phyloP scores from a whole-genome alignment of 805 yeast species.

The Suhomyces emberorum region DNA sequence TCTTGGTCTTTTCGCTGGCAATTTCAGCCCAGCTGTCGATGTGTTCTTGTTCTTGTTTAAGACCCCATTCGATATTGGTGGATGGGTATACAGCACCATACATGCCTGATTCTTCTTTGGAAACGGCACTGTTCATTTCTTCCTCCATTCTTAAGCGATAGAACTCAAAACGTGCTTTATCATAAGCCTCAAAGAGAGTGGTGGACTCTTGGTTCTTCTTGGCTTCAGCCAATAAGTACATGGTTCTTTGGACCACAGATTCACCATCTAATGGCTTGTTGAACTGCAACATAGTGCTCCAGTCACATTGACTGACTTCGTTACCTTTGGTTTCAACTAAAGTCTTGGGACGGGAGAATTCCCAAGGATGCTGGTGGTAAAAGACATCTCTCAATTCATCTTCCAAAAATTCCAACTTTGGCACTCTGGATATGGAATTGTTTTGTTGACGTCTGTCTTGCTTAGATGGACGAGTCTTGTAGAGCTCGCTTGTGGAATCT shows the following conservation, averaged over 20 bases:
- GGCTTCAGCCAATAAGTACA: conserved; percentile 31
- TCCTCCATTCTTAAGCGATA: conserved; percentile 81
- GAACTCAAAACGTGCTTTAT: conserved; percentile 82
- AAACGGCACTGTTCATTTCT: conserved; percentile 69
- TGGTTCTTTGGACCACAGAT: conserved; percentile 44
- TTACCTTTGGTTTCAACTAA: conserved; percentile 72
- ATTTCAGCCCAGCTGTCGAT: conserved; percentile 71
- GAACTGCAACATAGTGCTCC: conserved; percentile 76
- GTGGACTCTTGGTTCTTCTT: conserved; percentile 13
- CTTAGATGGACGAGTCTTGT: conserved; percentile 46
- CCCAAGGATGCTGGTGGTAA: conserved; percentile 97
- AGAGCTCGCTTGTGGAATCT: conserved; percentile 20
- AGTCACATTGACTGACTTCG: conserved; percentile 57
- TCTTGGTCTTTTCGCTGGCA: conserved; percentile 63
- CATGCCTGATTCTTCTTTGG: conserved; percentile 82
- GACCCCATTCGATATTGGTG: conserved; percentile 62
- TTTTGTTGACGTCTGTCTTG: conserved; percentile 36
- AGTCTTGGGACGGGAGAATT: conserved; percentile 82
- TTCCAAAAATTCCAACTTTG: conserved; percentile 58
- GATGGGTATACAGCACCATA: conserved; percentile 72
- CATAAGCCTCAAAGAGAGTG: conserved; percentile 66
- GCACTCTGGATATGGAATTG: conserved; percentile 44
- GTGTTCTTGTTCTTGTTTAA: conserved; percentile 65
- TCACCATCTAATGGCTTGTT: conserved; percentile 84
- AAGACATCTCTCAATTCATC: conserved; percentile 81